Evolutionary conservation across 352 stramenopile genomes (phyloP), one percentile per base, ranked within the genome.

Genomic region (Peronospora belbahrii): DNA sequence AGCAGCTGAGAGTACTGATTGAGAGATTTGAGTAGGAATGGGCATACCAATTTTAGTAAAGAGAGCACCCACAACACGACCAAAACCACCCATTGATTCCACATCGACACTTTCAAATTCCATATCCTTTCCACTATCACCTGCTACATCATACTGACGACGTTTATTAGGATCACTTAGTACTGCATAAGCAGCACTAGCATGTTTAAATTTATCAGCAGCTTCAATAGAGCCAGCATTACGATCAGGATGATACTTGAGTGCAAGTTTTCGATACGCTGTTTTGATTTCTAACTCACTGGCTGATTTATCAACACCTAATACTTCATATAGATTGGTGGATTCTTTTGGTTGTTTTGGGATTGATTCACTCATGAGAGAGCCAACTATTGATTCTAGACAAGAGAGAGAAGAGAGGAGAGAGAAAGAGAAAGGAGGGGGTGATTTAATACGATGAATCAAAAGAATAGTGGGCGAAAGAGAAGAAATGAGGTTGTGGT

Each of bases 211-310:
- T 54, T 87, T 76, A 40, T 94, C 78, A 18, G 70, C 74, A 6
- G 82, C 82, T 15, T 89, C 82, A 31, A 65, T 61, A 15, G 74
- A 85, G 51, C 83, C 83, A 17, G 74, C 74, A 39, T 95, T 93
- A 50, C 83, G 80, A 56, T 96, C 85, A 14, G 85, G 85, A 49
- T 96, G 85, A 54, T 87, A 89, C 63, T 95, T 93, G 56, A 94
- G 78, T 48, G 82, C 83, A 32, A 94, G 64, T 64, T 94, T 94
- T 42, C 79, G 75, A 72, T 95, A 96, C 19, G 83, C 75, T 14
- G 63, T 73, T 62, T 94, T 94, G 64, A 96, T 95, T 58, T 96
- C 85, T 43, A 92, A 71, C 59, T 94, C 82, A 25, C 80, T 93
- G 25, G 85, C 69, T 31, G 80, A 77, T 50, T 85, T 86, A 22